Conservation (phyloP, 2,329 filamentous ascomycete species). For the Zasmidium angulare region DNA sequence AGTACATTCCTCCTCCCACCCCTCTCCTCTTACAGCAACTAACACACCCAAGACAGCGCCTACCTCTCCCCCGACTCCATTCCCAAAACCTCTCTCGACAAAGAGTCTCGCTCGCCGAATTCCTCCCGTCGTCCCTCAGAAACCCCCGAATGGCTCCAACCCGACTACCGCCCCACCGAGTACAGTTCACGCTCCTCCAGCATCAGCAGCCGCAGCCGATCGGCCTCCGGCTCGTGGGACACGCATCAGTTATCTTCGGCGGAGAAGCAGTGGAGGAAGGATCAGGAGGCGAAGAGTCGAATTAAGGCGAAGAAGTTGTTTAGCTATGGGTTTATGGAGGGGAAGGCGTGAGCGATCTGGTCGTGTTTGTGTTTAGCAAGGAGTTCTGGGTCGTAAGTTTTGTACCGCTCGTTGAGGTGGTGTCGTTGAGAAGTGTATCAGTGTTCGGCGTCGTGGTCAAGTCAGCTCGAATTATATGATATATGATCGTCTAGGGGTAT, state of each 20-base stretch:
- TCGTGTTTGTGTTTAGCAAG: background rate
- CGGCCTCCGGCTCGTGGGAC: background rate
- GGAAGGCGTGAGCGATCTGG: background rate
- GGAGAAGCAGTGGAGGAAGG: background rate
- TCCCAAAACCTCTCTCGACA: background rate
- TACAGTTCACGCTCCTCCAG: background rate
- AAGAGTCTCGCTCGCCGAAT: background rate
- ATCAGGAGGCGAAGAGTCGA: background rate
- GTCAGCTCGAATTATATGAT: too few species aligned
- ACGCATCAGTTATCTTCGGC: background rate
- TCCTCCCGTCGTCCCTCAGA: background rate
- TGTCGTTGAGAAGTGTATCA: background rate
- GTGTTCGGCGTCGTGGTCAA: background rate
- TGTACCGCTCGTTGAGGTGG: background rate
- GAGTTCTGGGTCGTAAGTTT: background rate
- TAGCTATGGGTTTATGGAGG: background rate
- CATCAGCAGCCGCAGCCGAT: background rate
- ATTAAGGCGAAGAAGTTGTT: background rate
- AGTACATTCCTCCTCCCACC: background rate
- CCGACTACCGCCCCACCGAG: background rate
- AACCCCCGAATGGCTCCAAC: background rate
- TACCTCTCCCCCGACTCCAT: background rate
- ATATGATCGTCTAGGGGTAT: too few species aligned
- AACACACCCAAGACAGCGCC: background rate
- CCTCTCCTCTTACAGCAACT: background rate